phyloP scores from a whole-genome alignment of 202 grass and related monocot genomes.

The Panicum virgatum region DNA sequence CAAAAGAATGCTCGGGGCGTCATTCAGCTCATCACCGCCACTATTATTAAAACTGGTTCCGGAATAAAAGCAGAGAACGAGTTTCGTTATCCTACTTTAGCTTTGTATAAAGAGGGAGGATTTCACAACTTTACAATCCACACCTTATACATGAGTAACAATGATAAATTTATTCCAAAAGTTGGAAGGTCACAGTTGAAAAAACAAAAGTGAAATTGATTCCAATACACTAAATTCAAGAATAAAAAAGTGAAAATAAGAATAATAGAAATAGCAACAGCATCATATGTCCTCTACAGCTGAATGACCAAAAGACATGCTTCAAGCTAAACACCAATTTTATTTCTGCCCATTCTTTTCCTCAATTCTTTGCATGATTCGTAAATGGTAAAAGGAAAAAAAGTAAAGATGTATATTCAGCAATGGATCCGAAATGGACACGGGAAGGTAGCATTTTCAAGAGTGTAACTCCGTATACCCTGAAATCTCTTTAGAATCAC shows the following conservation, averaged over 20 bases:
- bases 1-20: background rate
- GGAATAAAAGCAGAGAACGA: background rate
- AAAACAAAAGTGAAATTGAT: background rate
- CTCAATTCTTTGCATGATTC: slow-evolving; percentile 30
- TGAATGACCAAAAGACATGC: background rate
- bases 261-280: background rate
- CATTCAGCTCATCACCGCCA: slow-evolving; percentile 2
- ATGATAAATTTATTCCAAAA: background rate
- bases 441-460: slow-evolving; percentile 5
- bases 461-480: slow-evolving; percentile 16
- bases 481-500: slow-evolving; percentile 16
- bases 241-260: background rate
- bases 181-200: background rate
- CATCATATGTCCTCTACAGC: background rate
- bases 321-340: background rate
- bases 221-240: background rate
- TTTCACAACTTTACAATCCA: too few species aligned
- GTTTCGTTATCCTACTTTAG: background rate
- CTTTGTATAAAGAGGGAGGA: background rate
- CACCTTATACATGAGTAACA: background rate
- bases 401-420: slow-evolving; percentile 13
- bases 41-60: slow-evolving; percentile 6
- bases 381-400: slow-evolving; percentile 13
- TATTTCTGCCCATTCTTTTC: slow-evolving; percentile 26
- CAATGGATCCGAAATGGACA: slow-evolving; percentile 23